phyloP scores from a whole-genome alignment of 1,284 basidiomycete genomes.

The Naganishia sp. region DNA sequence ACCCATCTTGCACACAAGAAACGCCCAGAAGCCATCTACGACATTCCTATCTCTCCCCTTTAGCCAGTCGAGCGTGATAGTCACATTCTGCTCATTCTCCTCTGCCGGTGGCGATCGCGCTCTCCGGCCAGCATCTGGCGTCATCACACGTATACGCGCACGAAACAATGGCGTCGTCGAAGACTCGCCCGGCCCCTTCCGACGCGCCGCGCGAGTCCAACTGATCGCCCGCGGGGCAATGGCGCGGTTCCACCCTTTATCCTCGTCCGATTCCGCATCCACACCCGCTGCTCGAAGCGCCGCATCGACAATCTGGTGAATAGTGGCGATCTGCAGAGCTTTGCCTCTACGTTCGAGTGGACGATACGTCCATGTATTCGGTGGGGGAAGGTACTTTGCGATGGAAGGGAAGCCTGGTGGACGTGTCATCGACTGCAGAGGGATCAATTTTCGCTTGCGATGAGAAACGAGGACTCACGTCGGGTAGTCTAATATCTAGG shows the following conservation, averaged over 20 bases:
- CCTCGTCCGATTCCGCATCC: background rate
- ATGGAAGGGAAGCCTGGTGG: constrained; percentile 56
- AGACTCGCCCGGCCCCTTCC: constrained; percentile 52
- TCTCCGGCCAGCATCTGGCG: constrained; percentile 21
- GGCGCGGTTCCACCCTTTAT: background rate
- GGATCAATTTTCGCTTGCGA: background rate
- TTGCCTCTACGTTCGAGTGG: constrained; percentile 35
- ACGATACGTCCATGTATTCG: constrained; percentile 41
- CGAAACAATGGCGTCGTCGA: constrained; percentile 41
- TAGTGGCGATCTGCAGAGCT: constrained; percentile 1
- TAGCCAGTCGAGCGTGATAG: constrained; percentile 59
- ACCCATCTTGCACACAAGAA: constrained; percentile 57
- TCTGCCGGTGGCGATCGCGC: constrained; percentile 28
- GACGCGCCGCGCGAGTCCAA: constrained; percentile 70
- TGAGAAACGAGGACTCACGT: constrained; percentile 44
- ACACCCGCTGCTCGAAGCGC: constrained; percentile 4
- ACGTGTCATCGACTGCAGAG: constrained; percentile 52
- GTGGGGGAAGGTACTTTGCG: constrained; percentile 60
- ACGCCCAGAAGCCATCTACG: constrained; percentile 70
- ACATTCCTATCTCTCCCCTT: constrained; percentile 62
- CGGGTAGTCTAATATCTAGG: constrained; percentile 64
- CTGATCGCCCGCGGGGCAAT: constrained; percentile 62
- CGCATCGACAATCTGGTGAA: constrained; percentile 24
- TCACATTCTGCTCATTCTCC: constrained; percentile 4
- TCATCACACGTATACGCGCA: constrained; percentile 34